Conservation (phyloP, 1,284 basidiomycete genomes). For the Cutaneotrichosporon cavernicola region DNA sequence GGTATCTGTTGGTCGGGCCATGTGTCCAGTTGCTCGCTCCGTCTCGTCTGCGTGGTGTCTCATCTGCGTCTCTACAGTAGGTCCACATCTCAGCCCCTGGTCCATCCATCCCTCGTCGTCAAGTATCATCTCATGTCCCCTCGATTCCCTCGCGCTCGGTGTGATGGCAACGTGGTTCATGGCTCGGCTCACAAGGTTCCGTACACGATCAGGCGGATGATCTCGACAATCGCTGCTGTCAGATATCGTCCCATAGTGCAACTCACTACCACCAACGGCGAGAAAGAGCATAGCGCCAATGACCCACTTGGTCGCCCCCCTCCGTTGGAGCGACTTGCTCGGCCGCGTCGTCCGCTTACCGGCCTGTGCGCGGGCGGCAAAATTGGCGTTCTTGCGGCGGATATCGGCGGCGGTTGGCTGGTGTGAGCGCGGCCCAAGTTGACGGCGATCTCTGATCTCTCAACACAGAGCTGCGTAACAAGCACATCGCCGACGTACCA, state of each 20-base stretch:
- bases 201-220: constrained; percentile 42
- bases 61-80: not conserved
- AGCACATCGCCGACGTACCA: not conserved
- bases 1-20: not conserved
- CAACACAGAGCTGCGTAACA: not conserved
- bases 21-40: not conserved
- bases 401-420: constrained; percentile 50
- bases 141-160: not conserved
- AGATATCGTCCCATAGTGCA: not conserved
- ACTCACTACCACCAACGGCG: constrained; percentile 49
- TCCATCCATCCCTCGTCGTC: not conserved
- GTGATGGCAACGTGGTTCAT: not conserved
- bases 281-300: constrained; percentile 47
- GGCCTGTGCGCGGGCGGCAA: constrained; percentile 43
- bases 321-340: constrained; percentile 32
- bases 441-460: not conserved
- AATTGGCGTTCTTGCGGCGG: constrained; percentile 50
- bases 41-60: not conserved
- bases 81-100: not conserved
- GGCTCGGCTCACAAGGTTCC: constrained; percentile 26
- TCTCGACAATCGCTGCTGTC: constrained; percentile 43
- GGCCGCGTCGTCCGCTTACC: constrained; percentile 46
- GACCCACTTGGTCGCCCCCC: constrained; percentile 41
- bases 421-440: not conserved
- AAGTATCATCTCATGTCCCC: not conserved